Base-by-base conservation (phyloP, 2,329 filamentous ascomycete genomes). In the Phialophora macrospora region DNA sequence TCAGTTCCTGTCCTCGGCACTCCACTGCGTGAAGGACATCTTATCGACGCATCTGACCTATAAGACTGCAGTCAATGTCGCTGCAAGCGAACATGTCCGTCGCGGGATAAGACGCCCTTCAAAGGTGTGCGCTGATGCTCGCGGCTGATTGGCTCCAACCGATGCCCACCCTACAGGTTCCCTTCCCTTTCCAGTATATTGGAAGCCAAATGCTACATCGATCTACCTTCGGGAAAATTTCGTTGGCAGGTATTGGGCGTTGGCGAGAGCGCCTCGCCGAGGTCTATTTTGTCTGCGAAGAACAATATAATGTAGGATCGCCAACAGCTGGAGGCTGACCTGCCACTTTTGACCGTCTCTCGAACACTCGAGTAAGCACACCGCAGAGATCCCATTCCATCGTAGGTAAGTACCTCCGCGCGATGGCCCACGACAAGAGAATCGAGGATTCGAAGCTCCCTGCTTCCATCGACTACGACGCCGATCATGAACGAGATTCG, bases 271-370 rank as follows among this genome's bases (percentile, higher is more conserved):
- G 20, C 20, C 41, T 30, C n/a, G 22, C 17, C 14, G n/a, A 41
- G 24, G 56, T 48, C 38, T 22, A 12, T 59, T 24, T 14, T 30
- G 41, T 20, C 4, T 24, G 9, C n/a, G n/a, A 60, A 34, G 44
- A n/a, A 52, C 57, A 28, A 60, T 60, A 60, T 60, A 60, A 49
- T 59, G 44, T 28, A 51, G 44, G 57, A 22, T n/a, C 57, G 26
- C n/a, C 28, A 55, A 22, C 24, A n/a, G 14, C 28, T 17, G 57
- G 5, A 60, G 52, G 57, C 44, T 38, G 46, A 49, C 46, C 24
- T 34, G 12, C 51, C 44, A 32, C 20, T 22, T 41, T 20, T 30
- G 14, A 28, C n/a, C 17, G 26, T 34, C 52, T 49, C 41, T 48
- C 56, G 24, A 49, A 20, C 17, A 20, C 38, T 20, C 20, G 38